Percentiles rank a stretch among this genome's conserved stretches.
Evolutionary conservation across 2,329 filamentous ascomycete genomes (phyloP).

Genomic region (Pseudocercospora fijiensis): DNA sequence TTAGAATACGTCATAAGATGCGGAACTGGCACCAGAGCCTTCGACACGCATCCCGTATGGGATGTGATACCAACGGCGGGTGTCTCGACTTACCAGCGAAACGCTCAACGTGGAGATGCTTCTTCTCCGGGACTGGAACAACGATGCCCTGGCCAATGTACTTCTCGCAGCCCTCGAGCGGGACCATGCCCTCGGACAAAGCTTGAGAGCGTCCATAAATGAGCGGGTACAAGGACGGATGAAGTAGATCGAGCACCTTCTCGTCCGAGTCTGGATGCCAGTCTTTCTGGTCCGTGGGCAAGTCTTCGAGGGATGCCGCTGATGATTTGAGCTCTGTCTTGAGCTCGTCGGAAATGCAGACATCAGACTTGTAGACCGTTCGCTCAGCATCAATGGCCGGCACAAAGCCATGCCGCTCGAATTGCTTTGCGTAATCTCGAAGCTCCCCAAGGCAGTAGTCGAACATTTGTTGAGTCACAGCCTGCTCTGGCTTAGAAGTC

Average conservation of each 20-base stretch:
- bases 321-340: constrained; percentile 46
- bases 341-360: constrained; percentile 42
- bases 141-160: constrained; percentile 38
- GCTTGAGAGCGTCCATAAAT: constrained; percentile 53
- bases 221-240: constrained; percentile 64
- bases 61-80: no score
- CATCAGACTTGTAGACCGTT: constrained; percentile 57
- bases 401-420: constrained; percentile 44
- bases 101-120: constrained; percentile 10
- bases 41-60: no score
- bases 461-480: constrained; percentile 28
- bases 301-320: constrained; percentile 52
- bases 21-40: no score
- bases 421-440: constrained; percentile 51
- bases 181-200: constrained; percentile 37
- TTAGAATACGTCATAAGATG: no score
- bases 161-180: constrained; percentile 34
- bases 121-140: constrained; percentile 17
- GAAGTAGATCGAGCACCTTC: constrained; percentile 61
- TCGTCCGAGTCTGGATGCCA: constrained; percentile 61
- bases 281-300: constrained; percentile 44
- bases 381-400: constrained; percentile 48
- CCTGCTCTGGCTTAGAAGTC: constrained; percentile 14
- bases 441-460: constrained; percentile 39
- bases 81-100: not conserved